phyloP scores from a whole-genome alignment of 78 protist genomes.

The Dictyostelium firmibasis region DNA sequence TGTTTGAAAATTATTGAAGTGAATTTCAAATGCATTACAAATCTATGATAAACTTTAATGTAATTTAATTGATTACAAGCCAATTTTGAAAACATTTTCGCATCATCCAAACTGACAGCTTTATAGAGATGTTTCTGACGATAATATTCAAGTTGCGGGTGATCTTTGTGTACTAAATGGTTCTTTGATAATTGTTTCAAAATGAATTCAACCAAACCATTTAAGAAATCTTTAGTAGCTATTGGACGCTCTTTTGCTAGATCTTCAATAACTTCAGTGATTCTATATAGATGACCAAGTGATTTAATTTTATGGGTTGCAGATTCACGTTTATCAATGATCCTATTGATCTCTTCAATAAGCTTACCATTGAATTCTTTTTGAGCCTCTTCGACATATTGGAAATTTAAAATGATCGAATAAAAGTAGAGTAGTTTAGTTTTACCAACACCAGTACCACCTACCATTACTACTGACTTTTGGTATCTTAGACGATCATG shows the following conservation, averaged over 20 bases:
- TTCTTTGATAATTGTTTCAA: not conserved
- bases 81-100: not conserved
- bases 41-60: constrained; percentile 58
- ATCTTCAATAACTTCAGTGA: not conserved
- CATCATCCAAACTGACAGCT: constrained; percentile 2
- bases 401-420: constrained; percentile 45
- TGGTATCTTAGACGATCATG: constrained; percentile 26
- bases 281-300: not conserved
- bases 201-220: not conserved
- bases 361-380: not conserved
- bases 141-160: not conserved
- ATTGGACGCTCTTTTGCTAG: not conserved
- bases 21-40: constrained; percentile 70
- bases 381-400: constrained; percentile 8
- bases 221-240: not conserved
- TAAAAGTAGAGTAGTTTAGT: constrained; percentile 51
- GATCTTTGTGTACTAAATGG: not conserved
- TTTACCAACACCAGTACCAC: constrained; percentile 85
- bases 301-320: not conserved
- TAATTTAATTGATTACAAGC: constrained; percentile 30
- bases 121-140: not conserved
- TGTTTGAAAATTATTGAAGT: constrained; percentile 32
- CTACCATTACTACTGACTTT: constrained; percentile 50
- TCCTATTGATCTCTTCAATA: not conserved
- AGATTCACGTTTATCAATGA: not conserved